Percentiles rank a stretch among this genome's conserved stretches.
These are phyloP conservation scores for Botrytis sinoallii DNA, from an alignment of 2,329 filamentous ascomycete genomes.

Conservation along the genomic window DNA sequence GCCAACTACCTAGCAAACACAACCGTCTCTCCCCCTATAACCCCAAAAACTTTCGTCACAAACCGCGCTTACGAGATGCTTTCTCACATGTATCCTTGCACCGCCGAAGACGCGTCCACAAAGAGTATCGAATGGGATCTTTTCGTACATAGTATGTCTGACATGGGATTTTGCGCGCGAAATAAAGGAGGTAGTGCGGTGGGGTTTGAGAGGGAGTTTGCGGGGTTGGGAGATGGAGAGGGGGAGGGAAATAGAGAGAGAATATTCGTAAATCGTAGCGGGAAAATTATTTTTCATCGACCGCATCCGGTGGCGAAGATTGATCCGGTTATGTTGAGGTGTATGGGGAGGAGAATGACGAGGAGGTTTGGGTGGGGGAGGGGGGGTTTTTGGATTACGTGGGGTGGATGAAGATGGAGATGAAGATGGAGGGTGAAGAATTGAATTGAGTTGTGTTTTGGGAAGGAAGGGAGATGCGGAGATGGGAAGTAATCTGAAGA, in stretches of 20 bases:
- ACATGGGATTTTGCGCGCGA: constrained; percentile 16
- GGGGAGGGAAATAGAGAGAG: neutral
- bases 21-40: neutral
- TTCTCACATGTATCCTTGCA: neutral
- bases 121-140: neutral
- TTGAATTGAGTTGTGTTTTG: neutral
- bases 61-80: neutral
- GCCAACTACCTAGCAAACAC: neutral
- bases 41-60: neutral
- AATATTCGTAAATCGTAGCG: neutral
- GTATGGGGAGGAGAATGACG: constrained; percentile 21
- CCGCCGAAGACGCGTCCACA: neutral
- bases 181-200: constrained; percentile 10
- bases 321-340: constrained; percentile 18
- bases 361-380: constrained; percentile 23
- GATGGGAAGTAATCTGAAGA: neutral
- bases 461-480: neutral
- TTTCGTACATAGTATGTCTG: constrained; percentile 16
- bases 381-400: neutral
- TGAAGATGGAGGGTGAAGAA: neutral
- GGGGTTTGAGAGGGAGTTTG: constrained; percentile 1
- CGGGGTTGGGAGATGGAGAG: neutral
- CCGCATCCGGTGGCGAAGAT: constrained; percentile 21
- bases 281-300: constrained; percentile 22
- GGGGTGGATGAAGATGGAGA: neutral